These are phyloP conservation scores for Cyberlindnera sargentensis DNA, from an alignment of 805 yeast species.

Conservation along the genomic window DNA sequence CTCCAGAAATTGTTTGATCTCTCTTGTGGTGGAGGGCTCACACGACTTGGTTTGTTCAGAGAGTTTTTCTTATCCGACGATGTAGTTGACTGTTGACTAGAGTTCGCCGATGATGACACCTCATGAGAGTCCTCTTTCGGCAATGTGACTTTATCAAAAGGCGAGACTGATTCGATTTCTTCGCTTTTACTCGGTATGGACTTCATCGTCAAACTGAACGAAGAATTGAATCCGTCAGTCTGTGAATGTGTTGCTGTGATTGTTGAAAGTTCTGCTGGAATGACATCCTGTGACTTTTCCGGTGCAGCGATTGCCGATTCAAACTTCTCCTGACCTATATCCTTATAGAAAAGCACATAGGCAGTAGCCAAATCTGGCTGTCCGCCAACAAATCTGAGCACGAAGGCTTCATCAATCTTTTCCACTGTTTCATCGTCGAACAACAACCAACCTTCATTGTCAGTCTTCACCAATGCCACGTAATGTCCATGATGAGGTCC, in stretches of 20 bases:
- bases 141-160: constrained; percentile 11
- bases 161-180: constrained; percentile 13
- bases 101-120: constrained; percentile 8
- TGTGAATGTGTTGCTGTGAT: neutral
- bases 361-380: constrained; percentile 87
- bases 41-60: neutral
- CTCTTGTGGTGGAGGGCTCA: neutral
- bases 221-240: constrained; percentile 7
- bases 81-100: constrained; percentile 13
- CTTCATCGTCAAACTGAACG: constrained; percentile 10
- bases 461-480: constrained; percentile 76
- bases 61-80: constrained; percentile 10
- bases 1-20: constrained; percentile 15
- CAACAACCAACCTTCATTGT: constrained; percentile 76
- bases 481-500: constrained; percentile 98
- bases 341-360: constrained; percentile 77
- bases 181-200: constrained; percentile 1
- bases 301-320: neutral
- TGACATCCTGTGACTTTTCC: too few relatives aligned
- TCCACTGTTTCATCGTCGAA: constrained; percentile 97
- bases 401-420: constrained; percentile 74
- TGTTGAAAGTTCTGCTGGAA: too few relatives aligned
- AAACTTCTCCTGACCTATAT: constrained; percentile 36
- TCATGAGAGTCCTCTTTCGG: constrained; percentile 11
- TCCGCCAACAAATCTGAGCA: constrained; percentile 81